Evolutionary conservation across 768 basidiomycete species (phyloP), one percentile per base, ranked within the genome.

Genomic region (Pseudohyphozyma bogoriensis): DNA sequence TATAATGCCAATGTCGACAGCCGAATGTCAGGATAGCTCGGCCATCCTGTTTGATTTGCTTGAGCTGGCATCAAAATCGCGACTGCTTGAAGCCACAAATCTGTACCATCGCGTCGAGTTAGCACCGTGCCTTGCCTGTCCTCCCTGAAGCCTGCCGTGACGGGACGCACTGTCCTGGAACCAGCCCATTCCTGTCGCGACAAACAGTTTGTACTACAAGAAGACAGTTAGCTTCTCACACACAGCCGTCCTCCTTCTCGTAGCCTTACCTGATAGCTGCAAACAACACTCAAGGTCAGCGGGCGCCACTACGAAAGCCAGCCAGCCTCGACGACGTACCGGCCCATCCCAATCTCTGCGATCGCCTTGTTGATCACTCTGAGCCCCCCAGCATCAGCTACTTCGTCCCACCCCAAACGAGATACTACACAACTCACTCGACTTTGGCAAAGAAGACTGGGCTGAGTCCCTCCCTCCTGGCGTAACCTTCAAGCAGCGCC

Each of bases 1-100:
- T 76, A 81, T 26, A 80, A 74, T 0, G 79, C 74, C 29, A 80
- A 69, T 9, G 78, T 79, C 5, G 78, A 73, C 69, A 77, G 79
- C 61, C 78, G 78, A 22, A 80, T 67, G 33, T 53, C 44, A 35
- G 33, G 32, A 33, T 51, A 51, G 9, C n/a, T 20, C 22, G 6
- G 20, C 50, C 50, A 51, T 9, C 50, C 50, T 2, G 18, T 22
- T 9, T 51, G 22, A 24, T 51, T 51, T 5, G 50, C 50, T 8
- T 35, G n/a, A 4, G 50, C 50, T 12, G 50, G 50, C 50, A 51
- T 51, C 18, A 51, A 13, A 22, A 51, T 51, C 9, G 50, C 50
- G 7, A 51, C 26, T 11, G 22, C 22, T 36, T 51, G 50, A 1
- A 51, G 50, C 46, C 46, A 47, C n/a, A 47, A 16, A 16, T 47